Percentiles rank a stretch among this genome's conserved stretches.
These are phyloP conservation scores for Axilococcus clingmanii DNA, from an alignment of 139 green algal species.

Conservation along the genomic window DNA sequence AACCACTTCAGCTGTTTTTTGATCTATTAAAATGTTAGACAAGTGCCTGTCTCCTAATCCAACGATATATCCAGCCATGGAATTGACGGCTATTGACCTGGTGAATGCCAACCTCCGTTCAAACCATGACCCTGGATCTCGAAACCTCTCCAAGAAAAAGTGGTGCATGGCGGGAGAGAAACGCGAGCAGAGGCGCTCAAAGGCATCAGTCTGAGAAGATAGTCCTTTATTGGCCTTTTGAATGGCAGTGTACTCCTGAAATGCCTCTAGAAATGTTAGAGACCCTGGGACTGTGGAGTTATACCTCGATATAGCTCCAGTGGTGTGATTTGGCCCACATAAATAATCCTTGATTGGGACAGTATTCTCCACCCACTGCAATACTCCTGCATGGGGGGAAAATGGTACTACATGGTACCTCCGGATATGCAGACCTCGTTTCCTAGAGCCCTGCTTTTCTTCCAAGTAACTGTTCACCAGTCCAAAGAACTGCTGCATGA, in stretches of 20 bases:
- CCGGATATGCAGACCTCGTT: conserved; percentile 54
- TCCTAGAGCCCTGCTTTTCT: conserved; percentile 27
- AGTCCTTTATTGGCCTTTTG: no score
- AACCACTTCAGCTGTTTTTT: conserved; percentile 73
- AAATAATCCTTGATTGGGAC: conserved; percentile 52
- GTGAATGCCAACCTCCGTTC: conserved; percentile 64
- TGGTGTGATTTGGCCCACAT: neutral
- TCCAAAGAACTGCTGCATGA: conserved; percentile 96
- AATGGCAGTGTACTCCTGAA: neutral
- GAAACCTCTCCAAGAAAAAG: conserved; percentile 90
- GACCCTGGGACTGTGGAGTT: neutral
- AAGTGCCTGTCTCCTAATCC: conserved; percentile 87
- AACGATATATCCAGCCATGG: conserved; percentile 81
- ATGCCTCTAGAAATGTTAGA: neutral
- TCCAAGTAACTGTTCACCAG: conserved; percentile 75
- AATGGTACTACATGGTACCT: conserved; percentile 88
- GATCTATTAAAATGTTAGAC: conserved; percentile 88
- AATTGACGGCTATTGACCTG: conserved; percentile 67
- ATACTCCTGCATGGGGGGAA: conserved; percentile 65
- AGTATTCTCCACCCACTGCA: conserved; percentile 94
- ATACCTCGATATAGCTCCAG: no score
- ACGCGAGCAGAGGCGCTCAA: no score
- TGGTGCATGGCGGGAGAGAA: conserved; percentile 75
- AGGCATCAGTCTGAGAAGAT: no score
- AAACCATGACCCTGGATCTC: conserved; percentile 61